Conservation (phyloP, 306 rosid genomes). For the Delonix regia region DNA sequence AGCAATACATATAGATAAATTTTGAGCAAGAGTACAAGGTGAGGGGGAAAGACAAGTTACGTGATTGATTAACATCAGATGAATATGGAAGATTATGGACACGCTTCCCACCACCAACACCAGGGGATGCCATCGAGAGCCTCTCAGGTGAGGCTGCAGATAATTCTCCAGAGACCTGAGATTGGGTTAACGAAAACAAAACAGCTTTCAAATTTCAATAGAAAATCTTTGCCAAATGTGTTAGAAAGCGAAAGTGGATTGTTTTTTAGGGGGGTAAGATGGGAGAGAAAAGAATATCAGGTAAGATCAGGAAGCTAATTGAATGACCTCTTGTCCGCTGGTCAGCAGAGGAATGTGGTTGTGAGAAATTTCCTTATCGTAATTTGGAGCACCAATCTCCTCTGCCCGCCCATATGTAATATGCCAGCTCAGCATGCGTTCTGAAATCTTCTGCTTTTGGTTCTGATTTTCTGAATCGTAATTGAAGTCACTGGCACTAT, state of each 20-base stretch:
- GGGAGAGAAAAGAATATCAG: neutral
- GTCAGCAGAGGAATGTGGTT: constrained; percentile 55
- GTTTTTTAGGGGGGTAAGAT: too few relatives aligned
- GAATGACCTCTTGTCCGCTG: constrained; percentile 71
- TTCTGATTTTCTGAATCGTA: constrained; percentile 74
- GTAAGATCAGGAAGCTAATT: constrained; percentile 6
- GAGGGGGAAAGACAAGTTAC: constrained; percentile 44
- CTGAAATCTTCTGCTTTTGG: constrained; percentile 88
- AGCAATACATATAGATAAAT: neutral
- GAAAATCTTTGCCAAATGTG: neutral
- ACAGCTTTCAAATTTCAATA: constrained; percentile 22
- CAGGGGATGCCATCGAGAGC: constrained; percentile 89
- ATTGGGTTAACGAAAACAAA: neutral
- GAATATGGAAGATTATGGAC: constrained; percentile 63
- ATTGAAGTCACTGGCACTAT: constrained; percentile 65
- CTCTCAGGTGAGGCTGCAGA: constrained; percentile 97
- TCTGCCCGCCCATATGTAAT: constrained; percentile 71
- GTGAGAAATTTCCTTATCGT: constrained; percentile 83
- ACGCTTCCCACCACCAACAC: constrained; percentile 67
- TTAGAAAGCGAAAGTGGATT: neutral
- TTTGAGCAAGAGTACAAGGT: neutral
- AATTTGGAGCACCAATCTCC: constrained; percentile 64
- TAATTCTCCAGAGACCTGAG: constrained; percentile 89
- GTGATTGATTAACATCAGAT: constrained; percentile 78
- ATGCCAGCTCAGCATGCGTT: constrained; percentile 90